A percentile compares a stretch with the other conserved stretches of the same genome.
Conservation (phyloP, 2,329 filamentous ascomycete genomes). For the Didymella sp. region DNA sequence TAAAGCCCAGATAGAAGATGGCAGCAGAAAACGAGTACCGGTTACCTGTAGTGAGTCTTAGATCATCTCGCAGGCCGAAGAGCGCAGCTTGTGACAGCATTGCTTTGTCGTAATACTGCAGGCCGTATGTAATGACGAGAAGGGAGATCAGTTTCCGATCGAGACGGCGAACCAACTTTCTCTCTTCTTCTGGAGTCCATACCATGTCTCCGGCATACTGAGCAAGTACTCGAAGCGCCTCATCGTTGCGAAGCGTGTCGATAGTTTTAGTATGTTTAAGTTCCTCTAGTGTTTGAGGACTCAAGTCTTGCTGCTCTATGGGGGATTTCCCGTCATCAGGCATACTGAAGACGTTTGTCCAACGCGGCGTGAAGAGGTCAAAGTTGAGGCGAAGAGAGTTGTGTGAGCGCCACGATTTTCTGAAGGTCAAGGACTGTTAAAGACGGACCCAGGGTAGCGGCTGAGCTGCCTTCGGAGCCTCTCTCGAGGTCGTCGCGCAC, state of each 20-base stretch:
- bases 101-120: slow-evolving; percentile 49
- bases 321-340: neutral
- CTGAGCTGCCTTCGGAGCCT: neutral
- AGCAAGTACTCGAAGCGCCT: slow-evolving; percentile 20
- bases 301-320: neutral
- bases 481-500: neutral
- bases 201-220: slow-evolving; percentile 52
- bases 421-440: neutral
- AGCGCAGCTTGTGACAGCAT: slow-evolving; percentile 60
- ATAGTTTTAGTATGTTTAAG: slow-evolving; percentile 16
- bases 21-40: slow-evolving; percentile 53
- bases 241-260: slow-evolving; percentile 30
- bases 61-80: slow-evolving; percentile 41
- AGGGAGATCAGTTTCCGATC: slow-evolving; percentile 35
- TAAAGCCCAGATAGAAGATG: slow-evolving; percentile 58
- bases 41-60: slow-evolving; percentile 48
- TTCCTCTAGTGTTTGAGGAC: slow-evolving; percentile 7
- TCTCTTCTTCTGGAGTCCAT: slow-evolving; percentile 55
- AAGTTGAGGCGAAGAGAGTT: too few relatives aligned
- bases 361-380: neutral
- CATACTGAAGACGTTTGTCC: neutral
- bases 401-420: neutral
- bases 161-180: slow-evolving; percentile 32
- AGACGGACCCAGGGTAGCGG: neutral
- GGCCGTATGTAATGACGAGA: slow-evolving; percentile 36